Evolutionary conservation across 2,329 filamentous ascomycete genomes (phyloP), one percentile per base, ranked within the genome.

Genomic region (Tetracladium maxilliforme): DNA sequence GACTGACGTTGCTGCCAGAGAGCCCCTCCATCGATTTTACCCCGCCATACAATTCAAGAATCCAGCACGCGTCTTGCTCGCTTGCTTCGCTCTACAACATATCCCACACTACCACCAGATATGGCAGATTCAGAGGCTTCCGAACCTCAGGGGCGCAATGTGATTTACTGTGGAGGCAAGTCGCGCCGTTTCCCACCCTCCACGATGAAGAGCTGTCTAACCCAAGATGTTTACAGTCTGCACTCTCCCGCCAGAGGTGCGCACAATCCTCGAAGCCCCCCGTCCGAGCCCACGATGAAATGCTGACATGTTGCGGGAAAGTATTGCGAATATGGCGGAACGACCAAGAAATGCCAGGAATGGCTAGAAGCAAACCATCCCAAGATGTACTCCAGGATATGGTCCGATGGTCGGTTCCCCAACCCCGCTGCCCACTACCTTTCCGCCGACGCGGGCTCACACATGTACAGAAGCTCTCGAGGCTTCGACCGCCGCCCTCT

Each of bases 251-350:
- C 70, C 70, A 27, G 70, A 76, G 64, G 70, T 74, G 61, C 25
- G 38, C 12, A 20, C 6, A 22, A 4, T 19, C 18, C 18, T 19
- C 7, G 16, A 8, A 11, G 7, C 19, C 9, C 7, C 24, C 17
- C 16, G 5, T 7, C 11, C 16, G 15, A 14, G 18, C 25, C 16
- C 16, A 16, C 6, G n/a, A 8, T 22, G 10, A 14, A 4, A 11
- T n/a, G 9, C n/a, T 21, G 7, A 18, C 25, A 22, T 22, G 13
- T 13, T 16, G n/a, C 24, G 16, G 6, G 17, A 16, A 10, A 95
- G 90, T 98, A 94, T 59, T 98, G 90, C 62, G 90, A 98, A 58
- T 95, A 94, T 54, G 90, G 90, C 45, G 87, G 86, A 36, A 95
- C 86, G 19, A 76, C 79, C 14, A 93, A 84, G 56, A 98, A 94